Base-by-base conservation (phyloP, 2,329 filamentous ascomycete species). In the Epichloe gansuensis region DNA sequence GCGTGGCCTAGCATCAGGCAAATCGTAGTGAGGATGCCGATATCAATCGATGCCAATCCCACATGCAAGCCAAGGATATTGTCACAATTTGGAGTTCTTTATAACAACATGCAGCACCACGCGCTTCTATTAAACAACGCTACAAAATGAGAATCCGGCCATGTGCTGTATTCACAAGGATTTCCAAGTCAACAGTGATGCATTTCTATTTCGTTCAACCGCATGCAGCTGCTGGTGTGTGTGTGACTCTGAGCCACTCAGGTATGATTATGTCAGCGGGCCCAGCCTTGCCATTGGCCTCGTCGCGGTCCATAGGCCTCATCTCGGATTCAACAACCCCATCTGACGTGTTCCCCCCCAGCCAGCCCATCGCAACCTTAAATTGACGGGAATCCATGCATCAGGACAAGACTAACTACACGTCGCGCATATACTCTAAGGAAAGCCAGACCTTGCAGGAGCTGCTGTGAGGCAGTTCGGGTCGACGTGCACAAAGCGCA, bases 401-500 rank as follows among this genome's bases (percentile, higher is more conserved):
- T 12, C 9, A 36, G 36, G 21, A n/a, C 17, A 31, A 31, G 4
- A 31, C 45, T 7, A 21, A 4, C 4, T 31, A 31, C 21, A 21
- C 8, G 5, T 34, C 36, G 31, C 35, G 27, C 17, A 47, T 39
- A 39, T 11, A 41, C 25, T 27, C 31, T n/a, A n/a, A 25, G n/a
- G 21, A 15, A 25, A 39, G 27, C 27, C 27, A 43, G 21, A 23
- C 3, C 15, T 9, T 2, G 23, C 31, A 21, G 36, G n/a, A 36
- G 43, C 43, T 25, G 11, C 42, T 50, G 39, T 31, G 36, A 17
- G 25, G 43, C 47, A 36, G 7, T 47, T 25, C 27, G 11, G 31
- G 23, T 6, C 38, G 13, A 35, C 34, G 41, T 48, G 41, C 25
- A 35, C 47, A 27, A 45, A 48, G 50, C 57, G 55, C 59, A 51